These are phyloP conservation scores for Eucalyptus cladocalyx DNA, from an alignment of 345 rosid species.

Conservation along the genomic window DNA sequence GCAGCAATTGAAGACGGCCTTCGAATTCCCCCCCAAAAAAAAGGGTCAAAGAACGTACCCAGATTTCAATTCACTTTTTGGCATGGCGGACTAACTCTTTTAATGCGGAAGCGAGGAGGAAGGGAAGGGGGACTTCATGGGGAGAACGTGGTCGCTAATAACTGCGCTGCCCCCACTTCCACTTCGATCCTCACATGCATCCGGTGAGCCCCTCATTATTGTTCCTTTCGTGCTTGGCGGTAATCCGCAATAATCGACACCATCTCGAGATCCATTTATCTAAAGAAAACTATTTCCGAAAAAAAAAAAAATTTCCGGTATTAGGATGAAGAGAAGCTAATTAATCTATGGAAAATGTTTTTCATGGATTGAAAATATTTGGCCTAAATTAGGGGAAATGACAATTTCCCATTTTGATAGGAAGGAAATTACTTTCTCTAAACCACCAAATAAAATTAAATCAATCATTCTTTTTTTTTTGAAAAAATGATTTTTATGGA, in stretches of 20 bases:
- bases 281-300: neutral
- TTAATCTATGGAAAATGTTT: accelerated
- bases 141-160: constrained; percentile 7
- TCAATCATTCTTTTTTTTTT: neutral
- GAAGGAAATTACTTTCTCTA: neutral
- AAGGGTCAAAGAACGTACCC: neutral
- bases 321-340: neutral
- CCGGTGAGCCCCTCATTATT: neutral
- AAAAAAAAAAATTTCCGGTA: neutral
- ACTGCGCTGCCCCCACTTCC: neutral
- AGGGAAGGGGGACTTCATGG: constrained; percentile 4
- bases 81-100: neutral
- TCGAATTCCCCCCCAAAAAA: neutral
- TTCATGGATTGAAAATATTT: neutral
- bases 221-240: neutral
- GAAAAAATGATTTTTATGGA: neutral
- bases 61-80: neutral
- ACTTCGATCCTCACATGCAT: constrained; percentile 9
- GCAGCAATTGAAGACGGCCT: neutral
- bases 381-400: neutral
- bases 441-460: neutral
- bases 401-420: neutral
- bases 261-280: neutral
- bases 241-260: neutral
- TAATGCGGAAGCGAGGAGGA: neutral